Conservation (phyloP, 176 grass and related monocot genomes). For the Zoysia pacifica region DNA sequence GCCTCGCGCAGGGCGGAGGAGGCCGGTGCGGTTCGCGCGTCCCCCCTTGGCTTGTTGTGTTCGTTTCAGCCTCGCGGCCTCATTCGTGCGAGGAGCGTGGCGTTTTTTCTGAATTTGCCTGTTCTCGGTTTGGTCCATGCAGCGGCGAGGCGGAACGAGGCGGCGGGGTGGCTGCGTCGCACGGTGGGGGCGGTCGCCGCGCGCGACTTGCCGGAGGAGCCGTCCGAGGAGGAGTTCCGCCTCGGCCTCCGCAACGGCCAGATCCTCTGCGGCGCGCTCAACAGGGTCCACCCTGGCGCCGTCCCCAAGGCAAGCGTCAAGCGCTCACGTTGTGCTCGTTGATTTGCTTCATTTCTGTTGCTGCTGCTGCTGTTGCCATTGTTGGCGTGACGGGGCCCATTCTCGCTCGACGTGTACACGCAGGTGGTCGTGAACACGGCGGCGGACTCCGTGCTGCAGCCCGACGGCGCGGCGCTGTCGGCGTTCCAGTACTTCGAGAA, state of each 20-base stretch:
- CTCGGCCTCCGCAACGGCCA: constrained; percentile 85
- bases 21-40: constrained; percentile 52
- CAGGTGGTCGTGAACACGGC: constrained; percentile 93
- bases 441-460: constrained; percentile 78
- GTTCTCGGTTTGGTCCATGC: constrained; percentile 27
- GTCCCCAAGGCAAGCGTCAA: constrained; percentile 64
- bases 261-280: constrained; percentile 98
- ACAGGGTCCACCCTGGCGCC: constrained; percentile 87
- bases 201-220: constrained; percentile 83
- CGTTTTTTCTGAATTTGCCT: constrained; percentile 4
- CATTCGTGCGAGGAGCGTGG: not conserved
- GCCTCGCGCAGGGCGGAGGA: constrained; percentile 88
- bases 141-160: constrained; percentile 89
- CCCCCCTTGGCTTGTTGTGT: not conserved
- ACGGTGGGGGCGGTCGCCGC: constrained; percentile 74
- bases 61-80: not conserved
- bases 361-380: not conserved
- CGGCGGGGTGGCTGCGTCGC: constrained; percentile 87
- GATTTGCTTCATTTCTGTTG: constrained; percentile 19
- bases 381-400: constrained; percentile 1
- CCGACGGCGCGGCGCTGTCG: constrained; percentile 93
- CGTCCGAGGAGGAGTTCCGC: constrained; percentile 96
- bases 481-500: constrained; percentile 99
- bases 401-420: not conserved
- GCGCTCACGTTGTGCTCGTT: constrained; percentile 36